Evolutionary conservation across 169 alveolate species (phyloP).

Genomic region (Plasmodium coatneyi): DNA sequence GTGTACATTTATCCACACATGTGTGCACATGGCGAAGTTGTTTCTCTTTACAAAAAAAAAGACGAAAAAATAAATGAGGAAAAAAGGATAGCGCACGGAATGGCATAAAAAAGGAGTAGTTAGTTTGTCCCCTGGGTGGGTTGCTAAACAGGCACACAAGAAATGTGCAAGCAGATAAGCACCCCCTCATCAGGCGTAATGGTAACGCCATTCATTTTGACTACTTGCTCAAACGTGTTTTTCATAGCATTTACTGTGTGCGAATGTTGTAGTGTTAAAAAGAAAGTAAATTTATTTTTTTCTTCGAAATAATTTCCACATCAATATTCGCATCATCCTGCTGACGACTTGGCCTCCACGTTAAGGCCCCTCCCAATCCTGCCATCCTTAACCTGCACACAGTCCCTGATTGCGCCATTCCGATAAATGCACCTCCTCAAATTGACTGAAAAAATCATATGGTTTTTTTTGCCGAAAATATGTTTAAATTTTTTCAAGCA

Average conservation of each 20-base stretch:
- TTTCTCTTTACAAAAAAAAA: neutral
- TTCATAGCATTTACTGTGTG: neutral
- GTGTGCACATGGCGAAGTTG: neutral
- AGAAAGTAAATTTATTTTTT: neutral
- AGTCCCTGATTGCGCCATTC: slow-evolving; percentile 44
- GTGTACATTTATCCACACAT: neutral
- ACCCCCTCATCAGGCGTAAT: neutral
- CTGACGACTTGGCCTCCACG: neutral
- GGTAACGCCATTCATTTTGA: neutral
- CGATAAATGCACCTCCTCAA: slow-evolving; percentile 45
- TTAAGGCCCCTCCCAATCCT: neutral
- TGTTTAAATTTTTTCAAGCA: slow-evolving; percentile 57
- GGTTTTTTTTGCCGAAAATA: slow-evolving; percentile 59
- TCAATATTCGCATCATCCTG: neutral
- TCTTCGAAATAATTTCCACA: neutral
- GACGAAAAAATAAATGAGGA: neutral
- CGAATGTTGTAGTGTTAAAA: neutral
- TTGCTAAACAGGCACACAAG: neutral
- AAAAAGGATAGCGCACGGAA: neutral
- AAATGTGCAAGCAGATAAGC: neutral
- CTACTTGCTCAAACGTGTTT: neutral
- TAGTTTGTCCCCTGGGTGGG: neutral
- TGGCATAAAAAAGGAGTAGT: neutral
- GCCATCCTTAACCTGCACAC: slow-evolving; percentile 25
- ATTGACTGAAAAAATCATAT: slow-evolving; percentile 62